Base-by-base conservation (phyloP, 2,329 filamentous ascomycete genomes). In the Sphaerulina populicola region DNA sequence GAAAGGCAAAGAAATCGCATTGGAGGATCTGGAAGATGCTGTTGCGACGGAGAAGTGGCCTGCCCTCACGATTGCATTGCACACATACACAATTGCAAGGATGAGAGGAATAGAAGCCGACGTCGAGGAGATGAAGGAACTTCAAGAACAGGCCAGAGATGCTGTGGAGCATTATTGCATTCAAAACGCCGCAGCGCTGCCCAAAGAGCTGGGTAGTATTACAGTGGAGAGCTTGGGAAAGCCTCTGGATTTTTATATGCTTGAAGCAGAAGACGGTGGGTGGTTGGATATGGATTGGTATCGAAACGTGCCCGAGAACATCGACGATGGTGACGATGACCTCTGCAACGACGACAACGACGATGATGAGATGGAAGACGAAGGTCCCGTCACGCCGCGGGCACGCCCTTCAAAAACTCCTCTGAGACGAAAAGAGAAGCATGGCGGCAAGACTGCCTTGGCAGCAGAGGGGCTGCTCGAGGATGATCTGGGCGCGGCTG, bases 321-420 rank as follows among this genome's bases (percentile, higher is more conserved):
- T 45, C 70, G 48, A 52, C 3, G 51, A 54, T 12, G 53, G 41
- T 85, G 48, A 52, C 3, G 53, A 54, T 8, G 53, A 42, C 84
- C 75, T 39, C 10, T 36, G 45, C 33, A 41, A 53, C 4, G 55
- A 52, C 21, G 49, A 46, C n/a, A 47, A 48, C 8, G 52, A 55
- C 15, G 56, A 54, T n/a, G 54, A 37, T 14, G 43, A 29, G 6
- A 41, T 40, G 33, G 44, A 47, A 31, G 49, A 51, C 9, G 44
- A 39, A 35, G 50, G 41, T 4, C 37, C 49, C 10, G 21, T 44
- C 23, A 62, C 54, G 12, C 53, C 52, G 29, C 55, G 51, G 14
- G 52, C 52, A 44, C 56, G 53, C 18, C 55, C 54, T 35, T 57
- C 60, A 4, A 68, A 68, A 51, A 68, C 66, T 12, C 66, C 66